Evolutionary conservation across 306 rosid species (phyloP), one percentile per base, ranked within the genome.

Genomic region (Betula pendula): DNA sequence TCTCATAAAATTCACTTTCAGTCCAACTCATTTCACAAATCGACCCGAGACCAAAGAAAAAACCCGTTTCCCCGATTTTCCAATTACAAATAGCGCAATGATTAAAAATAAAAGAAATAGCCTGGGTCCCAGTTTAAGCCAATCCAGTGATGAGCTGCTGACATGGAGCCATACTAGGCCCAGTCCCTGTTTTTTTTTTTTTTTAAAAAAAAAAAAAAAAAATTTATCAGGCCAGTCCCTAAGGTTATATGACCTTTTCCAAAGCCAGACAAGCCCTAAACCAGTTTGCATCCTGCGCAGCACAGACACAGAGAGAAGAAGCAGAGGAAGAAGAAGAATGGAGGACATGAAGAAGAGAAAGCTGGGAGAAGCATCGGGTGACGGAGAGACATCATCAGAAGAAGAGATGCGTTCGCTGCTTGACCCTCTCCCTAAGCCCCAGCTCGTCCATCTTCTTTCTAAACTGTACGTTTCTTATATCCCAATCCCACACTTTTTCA

Each of bases 331-430:
- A 20, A 33, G 5, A 75, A 24, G 1, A 53, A 90, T 88, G 94
- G 97, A 91, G 80, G 94, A 91, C 68, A 59, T 80, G 77, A 91
- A 91, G 87, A 89, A 91, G 94, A 83, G 97, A 75, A 91, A 91
- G 88, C 83, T 89, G 0, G 89, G 79, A 8, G 93, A 88, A 40
- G 38, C 71, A 33, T 74, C 27, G 10, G 84, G 44, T 33, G 62
- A 82, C 56, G 82, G 40, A 47, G 90, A 75, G 1, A 45, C 59
- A 24, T 45, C 71, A 25, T 81, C 92, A 0, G 85, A 77, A 76
- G 90, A 91, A 73, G 89, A 84, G 35, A 71, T 91, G 76, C 92
- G 94, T 8, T 70, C 75, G 45, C 89, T 89, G 45, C 87, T 93
- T 17, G 91, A 91, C 74, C 93, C 92, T 47, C 93, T 90, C 0